These are phyloP conservation scores for Brettanomyces bruxellensis DNA, from an alignment of 805 yeast species.

Conservation along the genomic window DNA sequence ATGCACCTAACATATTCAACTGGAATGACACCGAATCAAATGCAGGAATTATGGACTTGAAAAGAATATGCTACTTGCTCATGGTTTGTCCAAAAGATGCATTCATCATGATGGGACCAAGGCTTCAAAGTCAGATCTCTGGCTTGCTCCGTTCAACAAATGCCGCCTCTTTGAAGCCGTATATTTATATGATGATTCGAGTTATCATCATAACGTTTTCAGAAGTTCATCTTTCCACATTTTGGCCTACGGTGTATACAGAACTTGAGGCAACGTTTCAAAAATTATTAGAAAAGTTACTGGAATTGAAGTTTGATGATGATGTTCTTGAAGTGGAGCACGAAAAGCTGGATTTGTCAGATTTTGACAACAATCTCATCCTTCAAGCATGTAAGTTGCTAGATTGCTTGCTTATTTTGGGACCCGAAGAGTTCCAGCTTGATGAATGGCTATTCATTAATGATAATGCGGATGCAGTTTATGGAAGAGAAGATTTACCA, in stretches of 20 bases:
- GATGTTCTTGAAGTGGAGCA: conserved; percentile 5
- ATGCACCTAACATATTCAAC: conserved; percentile 33
- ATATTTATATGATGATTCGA: conserved; percentile 51
- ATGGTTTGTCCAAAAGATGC: conserved; percentile 54
- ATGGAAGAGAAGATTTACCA: conserved; percentile 14
- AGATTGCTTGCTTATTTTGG: conserved; percentile 61
- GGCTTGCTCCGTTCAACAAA: conserved; percentile 23
- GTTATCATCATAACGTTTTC: conserved; percentile 55
- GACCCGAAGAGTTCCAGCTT: conserved; percentile 68
- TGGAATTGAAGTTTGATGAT: conserved; percentile 7
- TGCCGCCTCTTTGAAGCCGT: conserved; percentile 24
- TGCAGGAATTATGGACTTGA: conserved; percentile 21
- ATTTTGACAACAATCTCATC: conserved; percentile 32
- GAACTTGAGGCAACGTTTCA: conserved; percentile 47
- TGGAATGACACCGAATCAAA: conserved; percentile 25
- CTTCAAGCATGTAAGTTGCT: conserved; percentile 67
- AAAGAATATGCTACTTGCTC: conserved; percentile 55
- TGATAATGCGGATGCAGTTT: conserved; percentile 35
- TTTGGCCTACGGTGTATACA: conserved; percentile 63
- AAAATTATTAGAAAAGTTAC: conserved; percentile 19
- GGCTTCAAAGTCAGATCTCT: conserved; percentile 27
- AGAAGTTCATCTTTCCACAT: conserved; percentile 52
- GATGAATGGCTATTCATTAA: conserved; percentile 81
- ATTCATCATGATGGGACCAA: conserved; percentile 42
- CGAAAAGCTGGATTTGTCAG: conserved; percentile 11